Conservation (phyloP, 2,329 filamentous ascomycete genomes). For the Emericellopsis cladophorae region DNA sequence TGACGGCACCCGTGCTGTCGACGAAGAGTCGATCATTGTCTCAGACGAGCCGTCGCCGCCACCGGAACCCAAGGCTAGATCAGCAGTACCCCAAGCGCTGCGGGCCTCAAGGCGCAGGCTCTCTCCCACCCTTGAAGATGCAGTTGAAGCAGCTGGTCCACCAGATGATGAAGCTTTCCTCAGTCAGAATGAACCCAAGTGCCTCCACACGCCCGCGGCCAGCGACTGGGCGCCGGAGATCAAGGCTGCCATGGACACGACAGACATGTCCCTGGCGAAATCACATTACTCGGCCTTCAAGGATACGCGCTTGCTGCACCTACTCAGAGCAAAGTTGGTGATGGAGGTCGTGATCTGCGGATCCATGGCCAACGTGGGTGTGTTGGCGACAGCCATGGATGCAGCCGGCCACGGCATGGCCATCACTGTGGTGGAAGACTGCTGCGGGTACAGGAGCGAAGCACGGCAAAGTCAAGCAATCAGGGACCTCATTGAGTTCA, state of each 20-base stretch:
- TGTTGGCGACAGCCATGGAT: conserved; percentile 85
- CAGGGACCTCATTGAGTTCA: conserved; percentile 57
- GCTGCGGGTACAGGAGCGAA: conserved; percentile 66
- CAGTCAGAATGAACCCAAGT: conserved; percentile 24
- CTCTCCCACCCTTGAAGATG: background rate
- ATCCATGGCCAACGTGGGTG: conserved; percentile 72
- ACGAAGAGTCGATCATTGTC: conserved; percentile 37
- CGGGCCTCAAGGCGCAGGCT: background rate
- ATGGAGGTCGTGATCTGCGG: conserved; percentile 87
- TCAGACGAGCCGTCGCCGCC: conserved; percentile 18
- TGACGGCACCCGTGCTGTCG: conserved; percentile 43
- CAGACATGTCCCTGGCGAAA: conserved; percentile 48
- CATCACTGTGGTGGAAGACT: conserved; percentile 83
- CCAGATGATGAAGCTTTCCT: conserved; percentile 32
- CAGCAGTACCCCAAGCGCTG: background rate
- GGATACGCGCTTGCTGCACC: conserved; percentile 57
- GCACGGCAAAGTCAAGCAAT: conserved; percentile 59
- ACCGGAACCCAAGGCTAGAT: background rate
- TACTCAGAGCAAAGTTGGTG: conserved; percentile 74
- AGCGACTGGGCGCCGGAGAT: conserved; percentile 29
- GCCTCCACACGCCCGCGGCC: conserved; percentile 29
- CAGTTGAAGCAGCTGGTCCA: conserved; percentile 1
- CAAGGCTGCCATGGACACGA: conserved; percentile 28
- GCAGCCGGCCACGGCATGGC: conserved; percentile 76
- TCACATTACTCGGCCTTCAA: conserved; percentile 82